phyloP scores from a whole-genome alignment of 202 grass and related monocot species.

The Saccharum hybrid region DNA sequence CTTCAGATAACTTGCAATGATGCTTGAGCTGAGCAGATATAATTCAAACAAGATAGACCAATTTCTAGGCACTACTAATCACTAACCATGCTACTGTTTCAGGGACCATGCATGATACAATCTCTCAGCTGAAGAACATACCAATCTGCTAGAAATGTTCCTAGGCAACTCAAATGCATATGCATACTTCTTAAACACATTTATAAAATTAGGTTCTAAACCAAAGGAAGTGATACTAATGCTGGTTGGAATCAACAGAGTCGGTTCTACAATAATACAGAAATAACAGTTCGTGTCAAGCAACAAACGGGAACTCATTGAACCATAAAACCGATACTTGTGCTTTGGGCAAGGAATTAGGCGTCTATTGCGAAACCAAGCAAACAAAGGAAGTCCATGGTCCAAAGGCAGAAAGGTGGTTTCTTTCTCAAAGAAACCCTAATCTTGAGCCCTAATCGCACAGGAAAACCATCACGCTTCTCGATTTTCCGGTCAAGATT shows the following conservation, averaged over 20 bases:
- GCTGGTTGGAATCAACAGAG: not conserved
- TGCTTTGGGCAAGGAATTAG: not conserved
- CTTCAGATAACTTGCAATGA: not conserved
- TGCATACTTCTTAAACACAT: constrained; percentile 13
- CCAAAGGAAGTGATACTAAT: not conserved
- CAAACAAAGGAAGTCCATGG: not conserved
- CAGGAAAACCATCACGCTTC: not conserved
- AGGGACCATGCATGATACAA: not conserved
- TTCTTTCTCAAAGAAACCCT: constrained; percentile 39
- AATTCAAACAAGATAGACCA: constrained; percentile 21
- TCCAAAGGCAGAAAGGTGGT: constrained; percentile 37
- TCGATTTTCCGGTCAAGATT: constrained; percentile 29
- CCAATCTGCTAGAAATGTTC: constrained; percentile 29
- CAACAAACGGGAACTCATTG: not conserved
- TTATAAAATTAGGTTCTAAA: not conserved
- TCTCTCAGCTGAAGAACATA: not conserved
- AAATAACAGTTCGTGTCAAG: constrained; percentile 13
- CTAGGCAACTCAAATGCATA: constrained; percentile 3
- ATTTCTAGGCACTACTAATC: constrained; percentile 17
- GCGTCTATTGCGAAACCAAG: not conserved
- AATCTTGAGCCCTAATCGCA: constrained; percentile 30
- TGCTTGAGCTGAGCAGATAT: not conserved
- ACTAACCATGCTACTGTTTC: not conserved
- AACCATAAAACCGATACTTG: not conserved
- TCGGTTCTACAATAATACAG: not conserved